Evolutionary conservation across 2,329 filamentous ascomycete genomes (phyloP).

Genomic region (Xylaria sp.): DNA sequence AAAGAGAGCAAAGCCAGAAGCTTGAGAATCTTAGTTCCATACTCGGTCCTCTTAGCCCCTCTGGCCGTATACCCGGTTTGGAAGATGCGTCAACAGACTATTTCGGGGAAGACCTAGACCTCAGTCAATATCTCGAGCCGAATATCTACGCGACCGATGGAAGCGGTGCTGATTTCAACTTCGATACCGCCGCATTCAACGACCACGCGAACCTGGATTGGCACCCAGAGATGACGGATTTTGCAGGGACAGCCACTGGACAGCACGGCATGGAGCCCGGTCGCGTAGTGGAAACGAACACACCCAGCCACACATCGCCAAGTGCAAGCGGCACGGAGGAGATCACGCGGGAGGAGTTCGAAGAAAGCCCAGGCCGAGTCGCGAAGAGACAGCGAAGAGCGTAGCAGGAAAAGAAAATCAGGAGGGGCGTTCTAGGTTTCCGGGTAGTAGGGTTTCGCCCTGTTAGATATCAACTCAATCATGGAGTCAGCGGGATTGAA

Average conservation of each 20-base stretch:
- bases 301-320: slow-evolving; percentile 54
- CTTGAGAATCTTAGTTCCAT: slow-evolving; percentile 80
- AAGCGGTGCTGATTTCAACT: slow-evolving; percentile 54
- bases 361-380: slow-evolving; percentile 48
- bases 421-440: slow-evolving; percentile 31
- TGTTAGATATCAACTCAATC: slow-evolving; percentile 32
- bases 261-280: slow-evolving; percentile 35
- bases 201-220: slow-evolving; percentile 43
- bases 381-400: slow-evolving; percentile 50
- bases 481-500: slow-evolving; percentile 29
- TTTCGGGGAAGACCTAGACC: slow-evolving; percentile 58
- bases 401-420: slow-evolving; percentile 29
- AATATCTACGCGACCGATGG: slow-evolving; percentile 46
- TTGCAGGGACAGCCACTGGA: slow-evolving; percentile 29
- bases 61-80: slow-evolving; percentile 79
- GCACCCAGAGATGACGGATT: slow-evolving; percentile 44
- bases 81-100: slow-evolving; percentile 54
- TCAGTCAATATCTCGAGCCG: slow-evolving; percentile 63
- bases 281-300: slow-evolving; percentile 47
- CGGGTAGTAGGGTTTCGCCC: slow-evolving; percentile 11
- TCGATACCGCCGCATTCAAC: slow-evolving; percentile 52
- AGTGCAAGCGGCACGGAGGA: slow-evolving; percentile 64
- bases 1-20: slow-evolving; percentile 80
- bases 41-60: slow-evolving; percentile 83
- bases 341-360: slow-evolving; percentile 58